Conservation (phyloP, 768 basidiomycete species). For the Nidularia sp. region DNA sequence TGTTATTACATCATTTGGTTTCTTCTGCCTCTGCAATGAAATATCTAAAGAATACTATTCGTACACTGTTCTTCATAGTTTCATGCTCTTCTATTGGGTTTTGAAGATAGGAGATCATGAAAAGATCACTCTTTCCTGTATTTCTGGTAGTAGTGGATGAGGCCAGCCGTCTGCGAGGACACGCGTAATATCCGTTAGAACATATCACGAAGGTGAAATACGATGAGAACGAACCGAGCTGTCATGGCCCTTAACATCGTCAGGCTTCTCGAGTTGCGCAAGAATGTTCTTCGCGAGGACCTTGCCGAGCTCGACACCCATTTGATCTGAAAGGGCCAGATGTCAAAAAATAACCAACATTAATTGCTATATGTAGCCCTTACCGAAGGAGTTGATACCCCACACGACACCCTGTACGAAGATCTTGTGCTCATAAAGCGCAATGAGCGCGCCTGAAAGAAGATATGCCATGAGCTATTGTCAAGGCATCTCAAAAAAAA, state of each 20-base stretch:
- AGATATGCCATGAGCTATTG: neutral
- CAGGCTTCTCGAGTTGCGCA: conserved; percentile 75
- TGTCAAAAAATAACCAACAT: neutral
- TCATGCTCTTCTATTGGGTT: too few relatives aligned
- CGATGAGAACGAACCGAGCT: conserved; percentile 53
- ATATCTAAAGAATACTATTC: too few relatives aligned
- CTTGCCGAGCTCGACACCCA: conserved; percentile 99
- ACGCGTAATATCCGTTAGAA: neutral
- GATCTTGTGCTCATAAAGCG: conserved; percentile 97
- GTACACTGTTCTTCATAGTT: too few relatives aligned
- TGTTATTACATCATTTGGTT: too few relatives aligned
- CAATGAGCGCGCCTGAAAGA: conserved; percentile 66
- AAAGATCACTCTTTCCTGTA: conserved; percentile 62
- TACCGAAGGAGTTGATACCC: conserved; percentile 98
- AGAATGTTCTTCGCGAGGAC: conserved; percentile 96
- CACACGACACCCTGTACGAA: conserved; percentile 96
- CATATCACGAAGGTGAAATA: neutral
- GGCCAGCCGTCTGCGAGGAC: conserved; percentile 72
- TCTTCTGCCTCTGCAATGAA: too few relatives aligned
- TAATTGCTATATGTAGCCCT: conserved; percentile 11
- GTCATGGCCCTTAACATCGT: conserved; percentile 84
- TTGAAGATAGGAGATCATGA: too few relatives aligned
- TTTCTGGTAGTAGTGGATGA: conserved; percentile 97
- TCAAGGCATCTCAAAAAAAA: conserved; percentile 6
- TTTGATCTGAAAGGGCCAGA: conserved; percentile 68